Conservation (phyloP, 2,329 filamentous ascomycete species). For the Neonectria hederae region DNA sequence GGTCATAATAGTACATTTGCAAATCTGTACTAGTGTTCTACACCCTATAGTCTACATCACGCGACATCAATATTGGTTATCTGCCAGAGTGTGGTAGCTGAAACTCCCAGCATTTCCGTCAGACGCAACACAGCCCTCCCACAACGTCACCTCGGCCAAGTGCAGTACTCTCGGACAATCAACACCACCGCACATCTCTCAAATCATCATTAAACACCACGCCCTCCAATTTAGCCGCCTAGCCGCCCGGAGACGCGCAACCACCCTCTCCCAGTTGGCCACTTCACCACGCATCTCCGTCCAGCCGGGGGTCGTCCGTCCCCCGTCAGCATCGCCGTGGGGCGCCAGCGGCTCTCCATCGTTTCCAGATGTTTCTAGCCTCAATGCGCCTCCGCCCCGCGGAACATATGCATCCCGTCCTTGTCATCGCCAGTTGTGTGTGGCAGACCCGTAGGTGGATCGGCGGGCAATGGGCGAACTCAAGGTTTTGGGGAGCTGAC, state of each 20-base stretch:
- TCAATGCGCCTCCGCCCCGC: not conserved
- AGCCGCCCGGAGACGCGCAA: conserved; percentile 27
- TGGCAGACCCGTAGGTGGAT: not conserved
- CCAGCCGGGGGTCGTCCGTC: conserved; percentile 13
- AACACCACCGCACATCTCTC: not conserved
- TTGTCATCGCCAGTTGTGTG: not conserved
- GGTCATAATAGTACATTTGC: not conserved
- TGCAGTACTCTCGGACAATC: not conserved
- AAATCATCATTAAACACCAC: not conserved
- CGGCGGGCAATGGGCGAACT: not conserved
- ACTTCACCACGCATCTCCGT: conserved; percentile 14
- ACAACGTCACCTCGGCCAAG: not conserved
- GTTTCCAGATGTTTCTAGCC: not conserved
- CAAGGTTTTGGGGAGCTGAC: not conserved
- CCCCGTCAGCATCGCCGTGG: not conserved
- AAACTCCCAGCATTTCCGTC: not conserved
- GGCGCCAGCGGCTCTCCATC: not conserved
- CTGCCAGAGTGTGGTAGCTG: too few species aligned
- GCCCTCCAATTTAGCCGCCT: conserved; percentile 22
- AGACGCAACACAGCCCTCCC: not conserved
- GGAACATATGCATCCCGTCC: not conserved
- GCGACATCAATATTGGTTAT: too few species aligned
- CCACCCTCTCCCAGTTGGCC: conserved; percentile 17
- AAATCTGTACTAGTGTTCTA: not conserved
- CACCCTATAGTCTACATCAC: too few species aligned